Conservation (phyloP, 164 flowering plant species). For the Saururus chinensis region DNA sequence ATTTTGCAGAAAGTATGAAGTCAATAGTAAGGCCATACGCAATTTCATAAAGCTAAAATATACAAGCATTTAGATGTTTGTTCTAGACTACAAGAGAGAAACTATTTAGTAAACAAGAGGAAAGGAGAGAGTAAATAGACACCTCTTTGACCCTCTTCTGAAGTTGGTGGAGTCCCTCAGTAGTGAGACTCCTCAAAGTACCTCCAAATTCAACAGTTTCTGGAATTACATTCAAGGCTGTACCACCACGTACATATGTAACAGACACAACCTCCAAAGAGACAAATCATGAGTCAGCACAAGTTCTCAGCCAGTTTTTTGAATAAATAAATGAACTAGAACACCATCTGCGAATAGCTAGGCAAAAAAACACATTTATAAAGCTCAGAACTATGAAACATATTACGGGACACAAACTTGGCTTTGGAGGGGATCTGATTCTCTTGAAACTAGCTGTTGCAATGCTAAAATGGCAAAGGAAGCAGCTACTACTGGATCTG, state of each 20-base stretch:
- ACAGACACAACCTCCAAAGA: conserved; percentile 71
- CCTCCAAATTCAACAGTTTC: conserved; percentile 61
- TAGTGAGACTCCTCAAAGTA: conserved; percentile 76
- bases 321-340: background rate
- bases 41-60: too few species aligned
- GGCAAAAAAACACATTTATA: too few species aligned
- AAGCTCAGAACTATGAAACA: too few species aligned
- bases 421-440: conserved; percentile 61
- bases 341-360: too few species aligned
- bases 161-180: conserved; percentile 52
- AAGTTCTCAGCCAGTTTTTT: background rate
- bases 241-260: conserved; percentile 55
- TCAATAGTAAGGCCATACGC: too few species aligned
- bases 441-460: conserved; percentile 76
- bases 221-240: conserved; percentile 47
- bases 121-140: background rate
- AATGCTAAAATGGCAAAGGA: conserved; percentile 59
- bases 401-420: conserved; percentile 28
- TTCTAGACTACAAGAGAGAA: too few species aligned
- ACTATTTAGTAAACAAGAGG: background rate
- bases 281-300: background rate
- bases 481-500: conserved; percentile 62
- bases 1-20: too few species aligned
- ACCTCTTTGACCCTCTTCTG: conserved; percentile 67
- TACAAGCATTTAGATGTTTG: too few species aligned